Evolutionary conservation across 805 yeast species (phyloP).

Genomic region (Saccharomycopsis sp.): DNA sequence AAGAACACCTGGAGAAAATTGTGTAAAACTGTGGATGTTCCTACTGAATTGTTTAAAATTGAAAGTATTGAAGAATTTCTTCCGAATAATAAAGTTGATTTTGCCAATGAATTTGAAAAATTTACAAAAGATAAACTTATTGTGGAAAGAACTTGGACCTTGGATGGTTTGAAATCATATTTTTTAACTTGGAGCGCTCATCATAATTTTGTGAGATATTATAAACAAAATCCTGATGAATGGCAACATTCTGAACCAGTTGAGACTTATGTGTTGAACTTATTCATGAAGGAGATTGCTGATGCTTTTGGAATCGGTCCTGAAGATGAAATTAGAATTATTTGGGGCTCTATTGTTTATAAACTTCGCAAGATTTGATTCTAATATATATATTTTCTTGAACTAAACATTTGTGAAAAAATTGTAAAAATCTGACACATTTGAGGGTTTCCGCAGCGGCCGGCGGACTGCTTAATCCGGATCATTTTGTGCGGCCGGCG

Average conservation of each 20-base stretch:
- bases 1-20: constrained; percentile 39
- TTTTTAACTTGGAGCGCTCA: constrained; percentile 63
- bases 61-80: constrained; percentile 25
- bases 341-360: constrained; percentile 47
- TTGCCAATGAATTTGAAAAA: constrained; percentile 18
- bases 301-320: constrained; percentile 33
- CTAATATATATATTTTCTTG: too few relatives aligned
- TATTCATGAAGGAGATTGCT: background rate
- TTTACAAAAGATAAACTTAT: constrained; percentile 17
- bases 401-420: too few relatives aligned
- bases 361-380: constrained; percentile 21
- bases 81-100: constrained; percentile 7
- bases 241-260: background rate
- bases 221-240: background rate
- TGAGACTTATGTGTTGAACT: too few relatives aligned
- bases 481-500: too few relatives aligned
- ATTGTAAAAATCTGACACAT: too few relatives aligned
- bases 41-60: constrained; percentile 33
- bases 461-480: too few relatives aligned
- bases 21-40: constrained; percentile 34
- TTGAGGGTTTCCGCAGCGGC: too few relatives aligned
- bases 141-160: constrained; percentile 29
- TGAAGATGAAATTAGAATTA: constrained; percentile 31
- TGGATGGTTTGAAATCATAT: constrained; percentile 41
- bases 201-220: constrained; percentile 39